Evolutionary conservation across 768 basidiomycete species (phyloP), one percentile per base, ranked within the genome.

Genomic region (Pulveroboletus ravenelii): DNA sequence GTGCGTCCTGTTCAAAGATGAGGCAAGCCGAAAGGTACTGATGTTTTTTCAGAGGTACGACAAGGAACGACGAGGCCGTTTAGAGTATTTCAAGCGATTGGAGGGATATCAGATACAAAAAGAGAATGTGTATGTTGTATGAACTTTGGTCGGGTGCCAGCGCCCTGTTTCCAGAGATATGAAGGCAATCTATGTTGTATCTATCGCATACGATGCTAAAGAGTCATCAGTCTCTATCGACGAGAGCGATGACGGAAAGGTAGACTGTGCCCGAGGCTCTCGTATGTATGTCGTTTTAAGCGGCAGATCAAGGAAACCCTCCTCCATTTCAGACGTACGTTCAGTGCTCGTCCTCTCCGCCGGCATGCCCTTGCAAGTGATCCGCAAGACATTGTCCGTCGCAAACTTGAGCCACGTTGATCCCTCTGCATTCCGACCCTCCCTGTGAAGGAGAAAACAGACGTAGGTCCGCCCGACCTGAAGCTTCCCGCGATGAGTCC

Each of bases 41-140:
- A 58, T 38, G 15, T 6, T 35, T 32, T 27, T 9, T 2, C 43
- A 76, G 74, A 72, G 64, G 61, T 72, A 71, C 61, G 72, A 74
- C 18, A 65, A 62, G 37, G 76, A 77, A 41, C 75, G 78, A n/a
- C 71, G 73, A 50, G 80, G 71, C 6, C 74, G 79, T 23, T 49
- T 79, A 36, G 77, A 78, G 37, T 82, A 80, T 57, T 81, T 81
- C 64, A 73, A 72, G 51, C 71, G 73, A 37, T 54, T 82, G 27
- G 74, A 80, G 17, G 72, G 70, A 7, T 82, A 80, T 53, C 70
- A 76, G 54, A 69, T 82, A 34, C 75, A 75, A 55, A 78, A 77
- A 48, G 81, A 82, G 60, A 77, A 80, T 45, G 78, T 82, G 35
- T 82, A 79, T 62, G 69, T 82, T 43, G 70, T 82, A 48, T 81